Evolutionary conservation across 495 filamentous ascomycete genomes (phyloP).

Genomic region (Astrocystis sublimbata): DNA sequence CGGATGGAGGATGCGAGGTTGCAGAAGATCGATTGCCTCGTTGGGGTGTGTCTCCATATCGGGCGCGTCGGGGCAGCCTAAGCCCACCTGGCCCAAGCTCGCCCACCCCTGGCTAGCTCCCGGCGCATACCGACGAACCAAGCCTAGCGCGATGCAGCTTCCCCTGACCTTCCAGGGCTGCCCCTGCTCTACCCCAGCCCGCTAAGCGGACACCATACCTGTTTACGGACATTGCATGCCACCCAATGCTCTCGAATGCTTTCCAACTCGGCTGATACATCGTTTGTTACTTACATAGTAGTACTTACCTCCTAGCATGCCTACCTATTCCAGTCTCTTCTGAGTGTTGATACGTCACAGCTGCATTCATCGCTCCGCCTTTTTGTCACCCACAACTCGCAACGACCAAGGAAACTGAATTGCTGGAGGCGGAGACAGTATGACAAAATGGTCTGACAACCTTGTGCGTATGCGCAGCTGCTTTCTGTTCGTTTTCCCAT

Average conservation of each 20-base stretch:
- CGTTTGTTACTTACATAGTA: too few relatives aligned
- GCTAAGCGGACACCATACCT: not conserved
- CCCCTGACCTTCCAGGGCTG: constrained; percentile 4
- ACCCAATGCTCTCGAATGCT: too few relatives aligned
- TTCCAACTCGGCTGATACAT: too few relatives aligned
- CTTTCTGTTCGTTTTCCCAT: too few relatives aligned
- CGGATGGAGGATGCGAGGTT: not conserved
- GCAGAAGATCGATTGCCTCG: constrained; percentile 8
- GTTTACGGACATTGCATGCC: not conserved
- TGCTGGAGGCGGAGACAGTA: not conserved
- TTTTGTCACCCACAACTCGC: constrained; percentile 1
- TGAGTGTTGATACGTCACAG: constrained; percentile 3
- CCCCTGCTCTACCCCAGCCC: too few relatives aligned
- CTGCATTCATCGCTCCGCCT: constrained; percentile 6
- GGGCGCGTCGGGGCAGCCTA: too few relatives aligned
- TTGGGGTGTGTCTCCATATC: constrained; percentile 16
- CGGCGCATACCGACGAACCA: not conserved
- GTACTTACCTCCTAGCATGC: too few relatives aligned
- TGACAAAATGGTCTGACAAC: not conserved
- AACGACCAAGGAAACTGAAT: not conserved
- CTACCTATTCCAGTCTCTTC: not conserved
- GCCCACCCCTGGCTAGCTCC: not conserved
- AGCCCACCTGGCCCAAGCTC: not conserved
- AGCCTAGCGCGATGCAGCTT: not conserved
- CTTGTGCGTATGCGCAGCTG: too few relatives aligned